These are phyloP conservation scores for Leucogyrophana mollusca DNA, from an alignment of 768 basidiomycete species.

Conservation along the genomic window DNA sequence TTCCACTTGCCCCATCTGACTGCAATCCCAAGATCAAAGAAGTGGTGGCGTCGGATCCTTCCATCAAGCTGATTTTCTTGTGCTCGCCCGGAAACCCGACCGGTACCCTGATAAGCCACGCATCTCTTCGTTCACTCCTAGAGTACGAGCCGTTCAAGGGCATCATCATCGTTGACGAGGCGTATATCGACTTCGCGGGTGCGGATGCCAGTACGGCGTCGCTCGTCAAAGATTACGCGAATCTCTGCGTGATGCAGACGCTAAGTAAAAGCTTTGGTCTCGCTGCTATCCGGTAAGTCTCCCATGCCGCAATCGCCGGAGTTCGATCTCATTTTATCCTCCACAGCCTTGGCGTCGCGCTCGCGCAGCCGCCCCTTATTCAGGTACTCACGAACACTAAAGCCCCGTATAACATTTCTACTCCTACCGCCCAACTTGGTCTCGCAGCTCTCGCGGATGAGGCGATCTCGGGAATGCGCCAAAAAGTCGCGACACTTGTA, in stretches of 20 bases:
- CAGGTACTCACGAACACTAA: conserved; percentile 94
- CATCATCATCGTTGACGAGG: conserved; percentile 93
- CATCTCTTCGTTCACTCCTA: conserved; percentile 64
- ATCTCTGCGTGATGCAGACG: conserved; percentile 94
- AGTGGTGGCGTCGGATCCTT: conserved; percentile 63
- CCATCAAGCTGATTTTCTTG: conserved; percentile 89
- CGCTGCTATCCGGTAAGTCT: conserved; percentile 84
- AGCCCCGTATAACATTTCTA: conserved; percentile 95
- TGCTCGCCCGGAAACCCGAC: conserved; percentile 98
- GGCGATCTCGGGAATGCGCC: conserved; percentile 63
- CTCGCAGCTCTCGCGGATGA: conserved; percentile 69
- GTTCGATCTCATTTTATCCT: neutral
- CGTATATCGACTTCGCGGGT: conserved; percentile 92
- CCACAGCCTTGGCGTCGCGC: conserved; percentile 79
- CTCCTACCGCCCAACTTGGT: conserved; percentile 84
- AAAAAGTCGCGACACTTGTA: conserved; percentile 59
- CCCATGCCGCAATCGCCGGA: neutral
- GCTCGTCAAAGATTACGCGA: conserved; percentile 78
- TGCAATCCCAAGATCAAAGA: conserved; percentile 61
- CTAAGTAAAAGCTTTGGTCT: conserved; percentile 95
- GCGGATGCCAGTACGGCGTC: conserved; percentile 59
- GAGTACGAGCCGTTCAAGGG: conserved; percentile 85
- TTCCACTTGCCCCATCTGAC: neutral
- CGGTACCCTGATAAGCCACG: conserved; percentile 78
- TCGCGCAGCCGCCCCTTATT: conserved; percentile 87